Conservation (phyloP, 2,329 filamentous ascomycete species). For the Chrysoporthe deuterocubensis region DNA sequence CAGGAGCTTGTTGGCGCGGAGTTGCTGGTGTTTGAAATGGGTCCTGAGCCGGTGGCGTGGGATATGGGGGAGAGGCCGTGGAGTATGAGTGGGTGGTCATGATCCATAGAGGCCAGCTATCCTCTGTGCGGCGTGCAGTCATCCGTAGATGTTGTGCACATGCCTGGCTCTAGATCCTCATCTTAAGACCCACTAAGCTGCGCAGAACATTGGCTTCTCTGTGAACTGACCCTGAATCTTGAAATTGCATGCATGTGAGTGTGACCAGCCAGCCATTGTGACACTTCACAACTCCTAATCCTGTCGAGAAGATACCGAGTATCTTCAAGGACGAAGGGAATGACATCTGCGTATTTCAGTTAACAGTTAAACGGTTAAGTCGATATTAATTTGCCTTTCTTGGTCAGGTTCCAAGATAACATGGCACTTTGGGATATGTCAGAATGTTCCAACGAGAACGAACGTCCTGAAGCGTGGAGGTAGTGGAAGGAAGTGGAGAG, state of each 20-base stretch:
- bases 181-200: too few relatives aligned
- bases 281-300: too few relatives aligned
- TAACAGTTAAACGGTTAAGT: background rate
- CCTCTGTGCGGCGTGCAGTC: background rate
- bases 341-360: too few relatives aligned
- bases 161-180: too few relatives aligned
- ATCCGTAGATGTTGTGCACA: background rate
- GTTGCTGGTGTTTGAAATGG: constrained; percentile 18
- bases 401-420: background rate
- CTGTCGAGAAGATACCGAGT: too few relatives aligned
- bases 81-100: constrained; percentile 24
- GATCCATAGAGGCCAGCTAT: background rate
- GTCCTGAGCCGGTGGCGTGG: constrained; percentile 18
- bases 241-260: background rate
- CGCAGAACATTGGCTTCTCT: too few relatives aligned
- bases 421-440: background rate
- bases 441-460: background rate
- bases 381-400: background rate
- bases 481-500: too few relatives aligned
- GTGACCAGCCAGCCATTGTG: background rate
- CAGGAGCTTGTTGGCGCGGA: constrained; percentile 12
- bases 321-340: too few relatives aligned
- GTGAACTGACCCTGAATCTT: too few relatives aligned
- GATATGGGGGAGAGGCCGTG: constrained; percentile 21
- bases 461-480: too few relatives aligned